Evolutionary conservation across 352 stramenopile species (phyloP).

Genomic region (Globisporangium carolinianum): DNA sequence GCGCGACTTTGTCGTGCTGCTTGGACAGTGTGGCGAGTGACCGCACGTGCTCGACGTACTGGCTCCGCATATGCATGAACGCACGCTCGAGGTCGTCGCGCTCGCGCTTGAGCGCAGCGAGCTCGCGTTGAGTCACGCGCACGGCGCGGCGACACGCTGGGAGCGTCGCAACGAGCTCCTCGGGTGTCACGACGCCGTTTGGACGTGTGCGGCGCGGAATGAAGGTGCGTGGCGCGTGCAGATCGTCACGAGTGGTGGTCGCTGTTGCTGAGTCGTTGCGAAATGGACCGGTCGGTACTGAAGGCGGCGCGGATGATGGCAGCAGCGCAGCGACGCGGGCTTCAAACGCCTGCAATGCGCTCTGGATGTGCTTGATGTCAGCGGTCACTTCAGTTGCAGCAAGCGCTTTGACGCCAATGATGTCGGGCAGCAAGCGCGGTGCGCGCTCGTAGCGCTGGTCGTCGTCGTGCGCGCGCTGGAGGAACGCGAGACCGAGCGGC

Average conservation of each 20-base stretch:
- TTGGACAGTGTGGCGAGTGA: conserved; percentile 71
- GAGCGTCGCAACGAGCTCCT: conserved; percentile 70
- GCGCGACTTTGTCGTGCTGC: conserved; percentile 56
- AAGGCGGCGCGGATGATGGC: conserved; percentile 1
- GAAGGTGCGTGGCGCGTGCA: not conserved
- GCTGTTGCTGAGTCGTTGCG: not conserved
- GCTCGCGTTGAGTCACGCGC: conserved; percentile 67
- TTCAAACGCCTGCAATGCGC: conserved; percentile 42
- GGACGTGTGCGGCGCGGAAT: conserved; percentile 13
- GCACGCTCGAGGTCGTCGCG: conserved; percentile 69
- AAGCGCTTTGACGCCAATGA: conserved; percentile 46
- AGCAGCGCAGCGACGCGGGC: conserved; percentile 14
- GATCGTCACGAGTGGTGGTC: too few species aligned
- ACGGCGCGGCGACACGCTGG: conserved; percentile 58
- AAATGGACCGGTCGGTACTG: not conserved
- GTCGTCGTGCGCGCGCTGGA: conserved; percentile 27
- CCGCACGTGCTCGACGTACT: conserved; percentile 51
- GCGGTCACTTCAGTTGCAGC: conserved; percentile 35
- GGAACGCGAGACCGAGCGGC: conserved; percentile 19
- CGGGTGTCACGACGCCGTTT: conserved; percentile 48
- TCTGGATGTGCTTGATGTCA: conserved; percentile 58
- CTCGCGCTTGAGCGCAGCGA: conserved; percentile 58
- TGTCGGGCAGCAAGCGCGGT: conserved; percentile 44
- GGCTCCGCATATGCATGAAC: conserved; percentile 62
- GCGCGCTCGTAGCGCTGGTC: conserved; percentile 33